Evolutionary conservation across 1,284 basidiomycete genomes (phyloP).

Genomic region (Rhodotorula mucilaginosa): DNA sequence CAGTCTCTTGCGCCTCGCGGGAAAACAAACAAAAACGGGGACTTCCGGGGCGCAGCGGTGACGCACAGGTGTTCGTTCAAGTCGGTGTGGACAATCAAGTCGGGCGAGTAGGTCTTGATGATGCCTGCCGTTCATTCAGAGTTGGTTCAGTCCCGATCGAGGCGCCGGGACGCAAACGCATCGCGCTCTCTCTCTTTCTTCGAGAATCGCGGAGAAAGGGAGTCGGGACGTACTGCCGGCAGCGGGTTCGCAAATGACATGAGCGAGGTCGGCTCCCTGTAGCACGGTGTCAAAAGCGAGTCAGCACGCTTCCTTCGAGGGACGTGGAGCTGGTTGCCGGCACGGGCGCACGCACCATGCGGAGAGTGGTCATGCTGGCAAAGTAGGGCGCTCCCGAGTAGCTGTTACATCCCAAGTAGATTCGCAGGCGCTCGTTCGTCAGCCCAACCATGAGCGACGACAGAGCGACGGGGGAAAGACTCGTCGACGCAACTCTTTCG

Average conservation of each 20-base stretch:
- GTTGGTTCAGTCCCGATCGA: no score
- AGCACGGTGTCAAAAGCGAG: neutral
- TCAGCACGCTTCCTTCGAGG: neutral
- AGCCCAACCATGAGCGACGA: neutral
- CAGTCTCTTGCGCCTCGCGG: constrained; percentile 51
- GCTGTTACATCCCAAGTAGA: constrained; percentile 39
- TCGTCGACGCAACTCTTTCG: constrained; percentile 65
- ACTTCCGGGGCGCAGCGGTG: neutral
- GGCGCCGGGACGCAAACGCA: no score
- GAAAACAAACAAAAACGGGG: no score
- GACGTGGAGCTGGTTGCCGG: neutral
- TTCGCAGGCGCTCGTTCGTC: neutral
- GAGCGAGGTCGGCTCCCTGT: constrained; percentile 87
- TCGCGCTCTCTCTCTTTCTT: no score
- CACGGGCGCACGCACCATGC: constrained; percentile 58
- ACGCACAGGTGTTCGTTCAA: constrained; percentile 52
- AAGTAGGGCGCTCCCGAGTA: constrained; percentile 98
- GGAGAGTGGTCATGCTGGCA: constrained; percentile 78
- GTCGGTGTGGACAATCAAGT: constrained; percentile 93
- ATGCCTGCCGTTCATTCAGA: constrained; percentile 53
- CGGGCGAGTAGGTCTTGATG: constrained; percentile 91
- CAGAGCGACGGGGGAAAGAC: neutral
- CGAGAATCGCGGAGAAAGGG: no score
- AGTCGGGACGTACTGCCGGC: constrained; percentile 32
- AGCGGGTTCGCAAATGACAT: constrained; percentile 92